phyloP scores from a whole-genome alignment of 805 yeast species.

The Hanseniaspora occidentalis region DNA sequence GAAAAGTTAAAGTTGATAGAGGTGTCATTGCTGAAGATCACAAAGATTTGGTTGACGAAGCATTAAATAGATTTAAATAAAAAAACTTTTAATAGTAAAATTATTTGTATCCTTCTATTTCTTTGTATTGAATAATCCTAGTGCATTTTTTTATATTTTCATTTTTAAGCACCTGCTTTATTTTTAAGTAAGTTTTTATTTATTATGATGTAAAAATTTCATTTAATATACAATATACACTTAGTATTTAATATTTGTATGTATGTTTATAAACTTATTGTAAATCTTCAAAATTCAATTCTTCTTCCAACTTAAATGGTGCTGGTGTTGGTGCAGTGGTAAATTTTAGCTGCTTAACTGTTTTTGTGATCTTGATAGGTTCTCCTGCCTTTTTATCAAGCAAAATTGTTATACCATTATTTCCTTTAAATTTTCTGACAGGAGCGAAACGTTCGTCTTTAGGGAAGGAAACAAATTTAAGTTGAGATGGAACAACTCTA shows the following conservation, averaged over 20 bases:
- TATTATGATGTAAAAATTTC: no score
- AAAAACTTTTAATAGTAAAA: background rate
- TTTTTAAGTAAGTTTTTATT: no score
- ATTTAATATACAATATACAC: no score
- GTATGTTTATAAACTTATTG: slow-evolving; percentile 1
- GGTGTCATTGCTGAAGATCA: slow-evolving; percentile 46
- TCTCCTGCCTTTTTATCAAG: slow-evolving; percentile 51
- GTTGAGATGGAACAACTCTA: slow-evolving; percentile 82
- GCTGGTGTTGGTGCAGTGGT: slow-evolving; percentile 51
- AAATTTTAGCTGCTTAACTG: slow-evolving; percentile 66
- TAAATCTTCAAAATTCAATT: slow-evolving; percentile 14
- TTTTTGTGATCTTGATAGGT: slow-evolving; percentile 57
- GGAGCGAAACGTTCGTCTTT: slow-evolving; percentile 73
- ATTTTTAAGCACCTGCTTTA: background rate
- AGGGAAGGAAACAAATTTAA: slow-evolving; percentile 66
- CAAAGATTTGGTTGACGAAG: slow-evolving; percentile 28
- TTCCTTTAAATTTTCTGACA: slow-evolving; percentile 61
- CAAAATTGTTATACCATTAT: slow-evolving; percentile 59
- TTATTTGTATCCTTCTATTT: background rate
- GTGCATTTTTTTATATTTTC: background rate
- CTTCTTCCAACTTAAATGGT: slow-evolving; percentile 22
- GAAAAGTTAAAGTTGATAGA: slow-evolving; percentile 30
- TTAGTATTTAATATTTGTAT: no score
- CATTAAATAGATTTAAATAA: slow-evolving; percentile 27
- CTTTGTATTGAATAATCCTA: background rate